Conservation (phyloP, 2,329 filamentous ascomycete species). For the Akanthomyces lecanii region DNA sequence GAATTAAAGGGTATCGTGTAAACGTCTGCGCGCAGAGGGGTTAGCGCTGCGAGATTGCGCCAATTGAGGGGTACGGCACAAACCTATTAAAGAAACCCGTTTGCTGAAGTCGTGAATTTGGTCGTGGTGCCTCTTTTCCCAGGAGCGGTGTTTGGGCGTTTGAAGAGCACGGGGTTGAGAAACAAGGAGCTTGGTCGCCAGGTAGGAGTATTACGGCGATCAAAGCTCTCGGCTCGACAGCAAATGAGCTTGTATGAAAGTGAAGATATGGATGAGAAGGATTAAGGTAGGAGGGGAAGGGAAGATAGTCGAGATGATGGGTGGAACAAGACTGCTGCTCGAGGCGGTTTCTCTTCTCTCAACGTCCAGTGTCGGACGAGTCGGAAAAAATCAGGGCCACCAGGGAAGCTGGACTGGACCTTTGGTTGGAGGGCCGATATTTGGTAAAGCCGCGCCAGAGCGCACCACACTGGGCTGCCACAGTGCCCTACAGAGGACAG, state of each 20-base stretch:
- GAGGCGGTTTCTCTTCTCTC: conserved; percentile 10
- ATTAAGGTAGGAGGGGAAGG: conserved; percentile 9
- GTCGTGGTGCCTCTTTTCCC: conserved; percentile 2
- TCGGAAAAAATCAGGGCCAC: conserved; percentile 13
- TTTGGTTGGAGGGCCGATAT: conserved; percentile 5
- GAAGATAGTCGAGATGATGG: conserved; percentile 11
- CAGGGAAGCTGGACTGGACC: conserved; percentile 4
- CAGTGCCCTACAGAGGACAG: background rate
- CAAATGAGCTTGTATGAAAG: conserved; percentile 17
- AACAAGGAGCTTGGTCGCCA: conserved; percentile 13
- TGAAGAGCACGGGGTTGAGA: conserved; percentile 2
- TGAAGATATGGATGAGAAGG: conserved; percentile 14
- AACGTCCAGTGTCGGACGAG: conserved; percentile 16
- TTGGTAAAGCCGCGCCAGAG: background rate
- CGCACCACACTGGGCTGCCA: background rate
- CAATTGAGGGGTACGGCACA: conserved; percentile 16
- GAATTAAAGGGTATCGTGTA: conserved; percentile 40
- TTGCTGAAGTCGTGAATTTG: conserved; percentile 9
- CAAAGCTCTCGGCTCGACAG: conserved; percentile 10
- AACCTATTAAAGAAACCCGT: conserved; percentile 32
- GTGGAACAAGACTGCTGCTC: conserved; percentile 15
- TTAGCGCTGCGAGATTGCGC: background rate
- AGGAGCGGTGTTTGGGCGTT: conserved; percentile 1
- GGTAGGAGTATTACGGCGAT: conserved; percentile 11
- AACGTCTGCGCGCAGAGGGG: conserved; percentile 23